A percentile compares a stretch with the other conserved stretches of the same genome.
These are phyloP conservation scores for Incumbomyces delicatus DNA, from an alignment of 2,329 filamentous ascomycete species.

Conservation along the genomic window DNA sequence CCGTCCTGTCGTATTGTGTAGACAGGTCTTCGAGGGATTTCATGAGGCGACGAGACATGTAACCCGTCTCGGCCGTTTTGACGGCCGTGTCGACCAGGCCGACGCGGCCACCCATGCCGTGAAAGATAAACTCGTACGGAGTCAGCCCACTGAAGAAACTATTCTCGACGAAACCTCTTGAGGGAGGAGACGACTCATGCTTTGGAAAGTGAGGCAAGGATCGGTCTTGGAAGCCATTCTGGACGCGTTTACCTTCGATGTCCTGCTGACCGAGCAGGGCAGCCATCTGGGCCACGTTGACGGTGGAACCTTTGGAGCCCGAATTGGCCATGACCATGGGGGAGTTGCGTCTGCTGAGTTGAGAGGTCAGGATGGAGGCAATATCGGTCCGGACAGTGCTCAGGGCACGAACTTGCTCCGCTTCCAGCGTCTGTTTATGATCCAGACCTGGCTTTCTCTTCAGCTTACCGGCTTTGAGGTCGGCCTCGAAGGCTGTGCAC, in stretches of 20 bases:
- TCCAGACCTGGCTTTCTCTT: conserved; percentile 82
- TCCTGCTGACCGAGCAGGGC: conserved; percentile 96
- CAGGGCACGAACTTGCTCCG: conserved; percentile 88
- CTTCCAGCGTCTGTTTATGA: conserved; percentile 47
- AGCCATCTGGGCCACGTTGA: conserved; percentile 99
- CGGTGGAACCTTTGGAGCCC: conserved; percentile 90
- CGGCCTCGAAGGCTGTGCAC: conserved; percentile 53
- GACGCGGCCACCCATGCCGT: conserved; percentile 97
- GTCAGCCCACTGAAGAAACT: conserved; percentile 91
- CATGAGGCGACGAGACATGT: conserved; percentile 97
- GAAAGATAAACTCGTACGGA: conserved; percentile 91
- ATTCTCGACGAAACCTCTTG: conserved; percentile 93
- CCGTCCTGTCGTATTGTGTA: conserved; percentile 86
- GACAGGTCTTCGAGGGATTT: conserved; percentile 94
- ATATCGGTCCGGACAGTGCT: conserved; percentile 86
- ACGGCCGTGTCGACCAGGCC: conserved; percentile 97
- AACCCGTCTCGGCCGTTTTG: conserved; percentile 97
- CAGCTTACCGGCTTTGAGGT: conserved; percentile 64
- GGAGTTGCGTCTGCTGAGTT: conserved; percentile 82
- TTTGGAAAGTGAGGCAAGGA: conserved; percentile 93
- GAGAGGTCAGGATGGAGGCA: conserved; percentile 80
- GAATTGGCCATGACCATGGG: conserved; percentile 95
- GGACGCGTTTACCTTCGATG: conserved; percentile 84
- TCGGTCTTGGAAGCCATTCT: conserved; percentile 92
- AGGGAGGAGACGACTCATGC: conserved; percentile 79